Percentiles rank a stretch among this genome's conserved stretches.
These are phyloP conservation scores for Cladosporium sp. DNA, from an alignment of 2,329 filamentous ascomycete genomes.

Conservation along the genomic window DNA sequence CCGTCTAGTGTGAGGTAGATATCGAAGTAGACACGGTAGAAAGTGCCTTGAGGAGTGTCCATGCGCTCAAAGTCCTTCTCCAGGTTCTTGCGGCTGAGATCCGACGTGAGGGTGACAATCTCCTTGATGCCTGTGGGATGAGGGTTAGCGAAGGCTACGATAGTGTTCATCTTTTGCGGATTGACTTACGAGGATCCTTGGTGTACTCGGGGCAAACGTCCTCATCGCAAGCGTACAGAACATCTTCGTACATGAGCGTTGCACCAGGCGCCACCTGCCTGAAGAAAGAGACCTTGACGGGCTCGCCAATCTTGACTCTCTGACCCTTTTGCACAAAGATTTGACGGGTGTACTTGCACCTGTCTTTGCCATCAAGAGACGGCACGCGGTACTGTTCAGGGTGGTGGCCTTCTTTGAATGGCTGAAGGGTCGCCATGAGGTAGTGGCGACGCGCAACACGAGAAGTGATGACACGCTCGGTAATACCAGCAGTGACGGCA, in stretches of 20 bases:
- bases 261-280: slow-evolving; percentile 94
- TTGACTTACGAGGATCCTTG: slow-evolving; percentile 90
- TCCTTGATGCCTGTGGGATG: slow-evolving; percentile 81
- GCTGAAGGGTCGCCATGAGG: slow-evolving; percentile 97
- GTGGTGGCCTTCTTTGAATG: slow-evolving; percentile 98
- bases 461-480: slow-evolving; percentile 91
- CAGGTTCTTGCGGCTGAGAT: slow-evolving; percentile 94
- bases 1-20: slow-evolving; percentile 91
- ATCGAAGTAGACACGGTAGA: slow-evolving; percentile 70
- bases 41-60: slow-evolving; percentile 96
- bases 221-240: slow-evolving; percentile 94
- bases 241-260: slow-evolving; percentile 98
- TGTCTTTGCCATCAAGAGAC: slow-evolving; percentile 91
- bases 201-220: slow-evolving; percentile 98
- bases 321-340: slow-evolving; percentile 99
- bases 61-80: slow-evolving; percentile 99
- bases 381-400: slow-evolving; percentile 97
- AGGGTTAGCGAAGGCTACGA: slow-evolving; percentile 9
- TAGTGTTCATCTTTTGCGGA: not conserved
- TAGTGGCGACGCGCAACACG: slow-evolving; percentile 97
- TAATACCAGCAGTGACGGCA: slow-evolving; percentile 95
- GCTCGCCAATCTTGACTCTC: slow-evolving; percentile 97
- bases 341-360: slow-evolving; percentile 97
- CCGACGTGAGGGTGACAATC: slow-evolving; percentile 93
- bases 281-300: slow-evolving; percentile 98